Evolutionary conservation across 495 filamentous ascomycete genomes (phyloP), one percentile per base, ranked within the genome.

Genomic region (Rostrohypoxylon terebratum): DNA sequence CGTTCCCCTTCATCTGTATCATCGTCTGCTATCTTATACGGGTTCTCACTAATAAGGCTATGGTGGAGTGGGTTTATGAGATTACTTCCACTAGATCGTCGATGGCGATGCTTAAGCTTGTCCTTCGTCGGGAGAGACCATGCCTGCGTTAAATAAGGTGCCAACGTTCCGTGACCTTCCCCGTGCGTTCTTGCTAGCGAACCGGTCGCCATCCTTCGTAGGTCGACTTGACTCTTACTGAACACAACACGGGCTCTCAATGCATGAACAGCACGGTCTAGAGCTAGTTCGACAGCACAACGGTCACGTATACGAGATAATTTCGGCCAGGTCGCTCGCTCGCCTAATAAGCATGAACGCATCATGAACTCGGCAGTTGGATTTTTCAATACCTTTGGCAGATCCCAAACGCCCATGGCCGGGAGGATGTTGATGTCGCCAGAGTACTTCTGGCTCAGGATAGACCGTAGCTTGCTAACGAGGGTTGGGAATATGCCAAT

Each of bases 371-470:
- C 93, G 0, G 88, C 78, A 0, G 92, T 96, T n/a, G 94, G 94
- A 63, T 98, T 98, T 66, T 86, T 90, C 21, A 98, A 80, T 36
- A 97, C 90, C 16, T 87, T 85, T 3, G 90, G 92, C 36, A 97
- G 89, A 68, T 96, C 90, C 4, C 86, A 83, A 34, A 91, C 89
- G 1, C 87, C 84, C 55, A 97, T 91, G 61, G 92, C 88, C 0
- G 94, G 94, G 57, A 97, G 87, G 59, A 98, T 97, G 51, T 92
- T 98, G 78, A 98, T 97, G 79, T 98, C 94, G n/a, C 95, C 95
- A 3, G 91, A 92, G 72, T 98, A 98, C 69, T 91, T 93, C 74
- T 98, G 94, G 69, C 90, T 94, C 54, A 97, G 82, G 20, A 98
- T 90, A 0, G 91, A 93, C 31, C 90, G 87, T 6, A 88, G 82